Base-by-base conservation (phyloP, 2,329 filamentous ascomycete genomes). In the Diaporthe citri region DNA sequence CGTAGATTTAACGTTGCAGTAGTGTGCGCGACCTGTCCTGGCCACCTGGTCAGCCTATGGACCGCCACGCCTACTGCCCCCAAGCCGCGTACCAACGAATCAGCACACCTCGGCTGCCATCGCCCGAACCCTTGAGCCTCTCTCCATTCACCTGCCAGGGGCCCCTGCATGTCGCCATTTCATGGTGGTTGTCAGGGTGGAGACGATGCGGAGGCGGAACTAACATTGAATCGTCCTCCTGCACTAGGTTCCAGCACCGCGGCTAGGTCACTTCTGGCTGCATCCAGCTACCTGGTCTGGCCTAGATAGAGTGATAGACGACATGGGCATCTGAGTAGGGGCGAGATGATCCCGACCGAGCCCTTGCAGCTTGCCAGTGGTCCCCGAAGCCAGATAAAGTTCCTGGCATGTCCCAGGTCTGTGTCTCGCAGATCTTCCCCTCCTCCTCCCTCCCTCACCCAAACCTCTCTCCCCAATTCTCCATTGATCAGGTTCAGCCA, bases 1-100 rank as follows among this genome's bases (percentile, higher is more conserved):
- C 48, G 34, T 69, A 48, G 48, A 69, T 69, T 69, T 69, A 69
- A 69, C 64, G 64, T 69, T 69, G 64, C 64, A 69, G 64, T 69
- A 69, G 64, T 22, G 39, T 34, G 60, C 13, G 46, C 20, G 39
- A 34, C 41, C 56, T 13, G 55, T 66, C 43, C 25, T 28, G 60
- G 8, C 31, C 62, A 25, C 8, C 20, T 46, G 28, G 46, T 36
- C 62, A 67, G 9, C 28, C 62, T 36, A 36, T 48, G 62, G 41
- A 34, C 60, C 60, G 60, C 60, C 62, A 52, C 62, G 20, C 13
- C 28, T n/a, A 31, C 22, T 67, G 43, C 41, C 20, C 62, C 62
- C 43, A 51, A 39, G n/a, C 28, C 22, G 20, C 34, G 3, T 7
- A 20, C 15, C 64, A 25, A 52, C 64, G 64, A 67, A 67, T 67